Evolutionary conservation across 768 basidiomycete species (phyloP).

Genomic region (Amanita phalloides): DNA sequence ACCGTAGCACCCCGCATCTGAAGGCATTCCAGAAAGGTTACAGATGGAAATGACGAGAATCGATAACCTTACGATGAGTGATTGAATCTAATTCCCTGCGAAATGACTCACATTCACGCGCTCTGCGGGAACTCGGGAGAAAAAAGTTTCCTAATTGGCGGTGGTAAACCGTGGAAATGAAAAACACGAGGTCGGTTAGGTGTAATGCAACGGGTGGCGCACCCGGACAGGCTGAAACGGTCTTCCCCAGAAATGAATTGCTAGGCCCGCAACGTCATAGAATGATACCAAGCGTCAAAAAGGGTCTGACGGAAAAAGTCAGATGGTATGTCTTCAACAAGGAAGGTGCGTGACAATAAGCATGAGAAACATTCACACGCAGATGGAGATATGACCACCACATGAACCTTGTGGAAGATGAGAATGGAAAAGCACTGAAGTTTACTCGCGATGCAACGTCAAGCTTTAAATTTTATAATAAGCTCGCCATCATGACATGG

Average conservation of each 20-base stretch:
- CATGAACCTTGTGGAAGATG: not conserved
- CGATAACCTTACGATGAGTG: constrained; percentile 1
- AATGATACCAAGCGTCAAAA: not conserved
- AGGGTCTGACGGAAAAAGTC: not conserved
- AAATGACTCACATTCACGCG: not conserved
- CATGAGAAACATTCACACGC: not conserved
- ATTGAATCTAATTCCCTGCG: not conserved
- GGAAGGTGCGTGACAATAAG: not conserved
- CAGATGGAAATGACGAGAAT: constrained; percentile 1
- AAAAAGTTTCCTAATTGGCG: not conserved
- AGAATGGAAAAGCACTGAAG: not conserved
- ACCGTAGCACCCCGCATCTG: not conserved
- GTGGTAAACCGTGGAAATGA: not conserved
- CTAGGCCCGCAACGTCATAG: not conserved
- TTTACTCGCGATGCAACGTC: not conserved
- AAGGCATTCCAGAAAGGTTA: not conserved
- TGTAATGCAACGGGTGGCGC: not conserved
- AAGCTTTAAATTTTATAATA: not conserved
- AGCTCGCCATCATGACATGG: not conserved
- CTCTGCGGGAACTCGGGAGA: not conserved
- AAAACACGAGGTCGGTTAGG: constrained; percentile 1
- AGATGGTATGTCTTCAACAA: not conserved
- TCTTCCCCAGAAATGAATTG: not conserved
- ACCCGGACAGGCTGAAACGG: not conserved
- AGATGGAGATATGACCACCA: not conserved